phyloP scores from a whole-genome alignment of 1,284 basidiomycete genomes.

The Veloboletus limbatus region DNA sequence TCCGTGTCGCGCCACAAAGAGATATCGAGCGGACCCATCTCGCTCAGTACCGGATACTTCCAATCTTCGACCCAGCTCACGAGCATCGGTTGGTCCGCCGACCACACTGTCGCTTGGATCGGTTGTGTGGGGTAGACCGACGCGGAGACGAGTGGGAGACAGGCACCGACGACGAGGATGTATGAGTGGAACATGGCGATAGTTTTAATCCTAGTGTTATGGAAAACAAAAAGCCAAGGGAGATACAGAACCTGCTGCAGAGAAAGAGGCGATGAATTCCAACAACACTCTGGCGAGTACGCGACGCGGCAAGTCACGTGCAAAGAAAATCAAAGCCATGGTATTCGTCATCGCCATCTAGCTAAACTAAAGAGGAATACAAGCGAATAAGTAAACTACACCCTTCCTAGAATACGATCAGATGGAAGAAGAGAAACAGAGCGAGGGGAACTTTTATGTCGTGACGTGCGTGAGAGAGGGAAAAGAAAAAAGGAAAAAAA shows the following conservation, averaged over 20 bases:
- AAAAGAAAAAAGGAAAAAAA: background rate
- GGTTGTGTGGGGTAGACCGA: constrained; percentile 50
- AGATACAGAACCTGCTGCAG: too few species aligned
- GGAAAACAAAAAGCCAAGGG: too few species aligned
- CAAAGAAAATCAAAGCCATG: constrained; percentile 25
- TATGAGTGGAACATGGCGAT: constrained; percentile 12
- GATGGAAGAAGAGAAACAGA: background rate
- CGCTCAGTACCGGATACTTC: constrained; percentile 36
- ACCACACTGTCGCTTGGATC: constrained; percentile 42
- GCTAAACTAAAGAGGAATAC: constrained; percentile 17
- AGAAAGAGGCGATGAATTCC: too few species aligned
- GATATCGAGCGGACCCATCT: constrained; percentile 41
- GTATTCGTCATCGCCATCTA: background rate
- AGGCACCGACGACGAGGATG: constrained; percentile 3
- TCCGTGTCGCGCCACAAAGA: constrained; percentile 41
- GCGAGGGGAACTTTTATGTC: too few species aligned
- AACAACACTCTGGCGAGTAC: too few species aligned
- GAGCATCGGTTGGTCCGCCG: constrained; percentile 37
- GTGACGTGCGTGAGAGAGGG: background rate
- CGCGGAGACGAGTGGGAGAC: constrained; percentile 20
- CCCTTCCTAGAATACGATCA: constrained; percentile 13
- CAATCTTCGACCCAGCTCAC: constrained; percentile 51
- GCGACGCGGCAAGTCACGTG: constrained; percentile 29
- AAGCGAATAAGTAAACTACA: constrained; percentile 20
- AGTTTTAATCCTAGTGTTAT: too few species aligned